These are phyloP conservation scores for Akanthomyces uredinophilus DNA, from an alignment of 2,329 filamentous ascomycete species.

Conservation along the genomic window DNA sequence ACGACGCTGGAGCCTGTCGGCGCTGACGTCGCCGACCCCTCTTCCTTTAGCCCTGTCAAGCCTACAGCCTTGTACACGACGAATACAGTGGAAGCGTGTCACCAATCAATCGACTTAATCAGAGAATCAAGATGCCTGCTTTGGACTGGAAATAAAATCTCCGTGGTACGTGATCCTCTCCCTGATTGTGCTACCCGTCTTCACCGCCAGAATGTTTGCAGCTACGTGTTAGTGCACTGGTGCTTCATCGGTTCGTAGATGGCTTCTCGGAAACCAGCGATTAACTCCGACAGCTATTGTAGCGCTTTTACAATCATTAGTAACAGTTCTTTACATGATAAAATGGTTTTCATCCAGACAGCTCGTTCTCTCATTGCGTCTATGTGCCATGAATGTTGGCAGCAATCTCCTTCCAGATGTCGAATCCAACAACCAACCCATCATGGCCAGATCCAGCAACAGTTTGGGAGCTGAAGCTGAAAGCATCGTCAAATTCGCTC, in stretches of 20 bases:
- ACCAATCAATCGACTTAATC: neutral
- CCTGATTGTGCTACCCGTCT: too few relatives aligned
- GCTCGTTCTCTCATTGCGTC: neutral
- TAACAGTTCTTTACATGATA: too few relatives aligned
- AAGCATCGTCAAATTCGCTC: constrained; percentile 9
- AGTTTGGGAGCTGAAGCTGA: neutral
- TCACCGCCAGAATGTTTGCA: neutral
- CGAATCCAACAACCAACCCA: constrained; percentile 2
- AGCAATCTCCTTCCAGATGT: constrained; percentile 8
- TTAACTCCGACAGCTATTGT: neutral
- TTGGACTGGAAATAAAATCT: neutral
- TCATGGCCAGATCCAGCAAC: constrained; percentile 11
- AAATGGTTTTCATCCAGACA: neutral
- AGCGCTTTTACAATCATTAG: neutral
- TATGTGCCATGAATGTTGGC: neutral
- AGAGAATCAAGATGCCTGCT: too few relatives aligned
- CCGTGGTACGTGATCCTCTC: neutral
- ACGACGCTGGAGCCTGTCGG: neutral
- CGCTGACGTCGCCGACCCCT: constrained; percentile 10
- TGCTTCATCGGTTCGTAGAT: neutral
- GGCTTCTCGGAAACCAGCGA: neutral
- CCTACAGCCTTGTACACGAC: neutral
- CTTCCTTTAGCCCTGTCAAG: neutral
- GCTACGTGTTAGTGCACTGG: neutral
- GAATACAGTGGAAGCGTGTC: neutral